Evolutionary conservation across 2,329 filamentous ascomycete species (phyloP).

Genomic region (Fusarium sp.): DNA sequence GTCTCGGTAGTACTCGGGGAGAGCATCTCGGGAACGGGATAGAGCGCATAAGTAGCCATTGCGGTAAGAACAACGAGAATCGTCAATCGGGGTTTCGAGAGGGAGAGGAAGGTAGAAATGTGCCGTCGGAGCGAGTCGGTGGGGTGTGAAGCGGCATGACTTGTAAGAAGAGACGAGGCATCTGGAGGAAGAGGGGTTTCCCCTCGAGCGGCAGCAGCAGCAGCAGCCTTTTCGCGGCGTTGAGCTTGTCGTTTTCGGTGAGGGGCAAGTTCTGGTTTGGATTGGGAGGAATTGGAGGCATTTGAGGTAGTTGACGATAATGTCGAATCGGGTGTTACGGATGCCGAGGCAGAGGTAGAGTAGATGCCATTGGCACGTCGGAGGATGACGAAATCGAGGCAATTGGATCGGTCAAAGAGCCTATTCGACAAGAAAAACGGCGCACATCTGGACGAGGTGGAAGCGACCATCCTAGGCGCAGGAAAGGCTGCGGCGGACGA

Average conservation of each 20-base stretch:
- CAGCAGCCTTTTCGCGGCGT: slow-evolving; percentile 38
- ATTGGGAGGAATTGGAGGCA: slow-evolving; percentile 34
- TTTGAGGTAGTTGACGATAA: slow-evolving; percentile 32
- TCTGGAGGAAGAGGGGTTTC: slow-evolving; percentile 53
- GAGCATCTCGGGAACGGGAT: slow-evolving; percentile 88
- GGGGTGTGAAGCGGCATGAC: slow-evolving; percentile 58
- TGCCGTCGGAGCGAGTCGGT: slow-evolving; percentile 66
- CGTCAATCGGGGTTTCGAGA: slow-evolving; percentile 94
- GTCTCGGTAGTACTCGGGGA: slow-evolving; percentile 69
- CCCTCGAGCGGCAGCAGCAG: slow-evolving; percentile 28
- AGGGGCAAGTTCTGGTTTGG: slow-evolving; percentile 42
- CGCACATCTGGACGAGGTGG: slow-evolving; percentile 28
- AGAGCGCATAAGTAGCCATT: slow-evolving; percentile 89
- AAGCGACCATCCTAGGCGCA: slow-evolving; percentile 37
- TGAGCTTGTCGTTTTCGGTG: slow-evolving; percentile 49
- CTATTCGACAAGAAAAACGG: slow-evolving; percentile 51
- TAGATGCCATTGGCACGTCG: slow-evolving; percentile 43
- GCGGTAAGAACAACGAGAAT: slow-evolving; percentile 90
- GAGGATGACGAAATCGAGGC: slow-evolving; percentile 48
- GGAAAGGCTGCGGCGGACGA: slow-evolving; percentile 42
- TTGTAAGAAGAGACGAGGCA: slow-evolving; percentile 64
- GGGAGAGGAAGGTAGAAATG: slow-evolving; percentile 81
- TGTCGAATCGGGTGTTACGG: slow-evolving; percentile 28
- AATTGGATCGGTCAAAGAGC: slow-evolving; percentile 49
- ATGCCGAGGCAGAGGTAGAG: slow-evolving; percentile 38